Evolutionary conservation across 345 rosid species (phyloP).

Genomic region (Trapa bicornis): DNA sequence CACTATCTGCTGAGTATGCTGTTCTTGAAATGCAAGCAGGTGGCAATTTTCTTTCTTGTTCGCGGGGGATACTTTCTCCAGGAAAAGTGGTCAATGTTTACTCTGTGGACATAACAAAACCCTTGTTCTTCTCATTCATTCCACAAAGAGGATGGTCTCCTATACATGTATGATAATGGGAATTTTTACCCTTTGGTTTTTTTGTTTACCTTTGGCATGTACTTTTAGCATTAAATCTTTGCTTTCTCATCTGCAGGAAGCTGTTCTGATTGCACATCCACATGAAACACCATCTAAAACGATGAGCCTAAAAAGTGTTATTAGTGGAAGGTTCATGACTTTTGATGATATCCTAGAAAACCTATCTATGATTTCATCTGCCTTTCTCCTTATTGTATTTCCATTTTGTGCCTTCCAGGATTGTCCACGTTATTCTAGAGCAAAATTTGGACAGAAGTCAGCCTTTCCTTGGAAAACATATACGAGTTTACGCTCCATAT

Average conservation of each 20-base stretch:
- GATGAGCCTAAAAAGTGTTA: constrained; percentile 64
- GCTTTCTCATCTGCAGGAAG: constrained; percentile 44
- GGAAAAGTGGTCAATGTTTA: constrained; percentile 66
- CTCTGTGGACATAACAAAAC: constrained; percentile 58
- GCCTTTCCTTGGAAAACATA: constrained; percentile 37
- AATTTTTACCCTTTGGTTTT: constrained; percentile 1
- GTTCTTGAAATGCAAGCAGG: constrained; percentile 56
- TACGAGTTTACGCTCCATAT: constrained; percentile 78
- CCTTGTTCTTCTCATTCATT: constrained; percentile 58
- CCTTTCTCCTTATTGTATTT: constrained; percentile 4
- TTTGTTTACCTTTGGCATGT: constrained; percentile 8
- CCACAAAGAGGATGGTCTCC: constrained; percentile 92
- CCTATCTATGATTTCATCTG: constrained; percentile 5
- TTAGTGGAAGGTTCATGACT: constrained; percentile 64
- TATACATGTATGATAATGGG: constrained; percentile 36
- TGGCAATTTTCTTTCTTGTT: constrained; percentile 49
- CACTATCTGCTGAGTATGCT: constrained; percentile 71
- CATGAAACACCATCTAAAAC: constrained; percentile 62
- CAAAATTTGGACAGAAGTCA: constrained; percentile 63
- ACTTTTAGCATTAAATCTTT: constrained; percentile 2
- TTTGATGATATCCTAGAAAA: constrained; percentile 5
- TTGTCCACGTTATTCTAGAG: constrained; percentile 68
- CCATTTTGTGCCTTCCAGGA: constrained; percentile 39
- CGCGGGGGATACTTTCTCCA: constrained; percentile 54
- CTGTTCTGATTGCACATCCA: constrained; percentile 82